These are phyloP conservation scores for Pichia eremophila DNA, from an alignment of 805 yeast species.

Conservation along the genomic window DNA sequence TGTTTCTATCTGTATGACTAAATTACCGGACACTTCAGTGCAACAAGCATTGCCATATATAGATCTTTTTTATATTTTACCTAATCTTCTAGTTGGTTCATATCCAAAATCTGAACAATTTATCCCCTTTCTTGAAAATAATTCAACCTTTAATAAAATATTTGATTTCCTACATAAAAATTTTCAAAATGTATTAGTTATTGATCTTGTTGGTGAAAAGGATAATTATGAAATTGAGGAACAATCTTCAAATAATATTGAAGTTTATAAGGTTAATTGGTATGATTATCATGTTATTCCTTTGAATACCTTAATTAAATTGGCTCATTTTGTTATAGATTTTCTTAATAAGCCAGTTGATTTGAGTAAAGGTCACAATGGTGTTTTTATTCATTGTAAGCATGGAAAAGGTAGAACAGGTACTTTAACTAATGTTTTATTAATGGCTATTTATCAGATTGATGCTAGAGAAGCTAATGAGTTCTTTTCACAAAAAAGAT, in stretches of 20 bases:
- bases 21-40: background rate
- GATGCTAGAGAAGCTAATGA: conserved; percentile 38
- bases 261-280: conserved; percentile 38
- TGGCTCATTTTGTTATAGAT: conserved; percentile 35
- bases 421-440: conserved; percentile 56
- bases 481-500: conserved; percentile 47
- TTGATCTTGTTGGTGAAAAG: conserved; percentile 45
- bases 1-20: background rate
- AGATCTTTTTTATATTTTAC: conserved; percentile 62
- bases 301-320: conserved; percentile 36
- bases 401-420: conserved; percentile 94
- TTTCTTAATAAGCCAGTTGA: conserved; percentile 26
- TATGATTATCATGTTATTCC: conserved; percentile 76
- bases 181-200: conserved; percentile 38
- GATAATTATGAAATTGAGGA: conserved; percentile 31
- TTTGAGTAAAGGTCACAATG: conserved; percentile 16
- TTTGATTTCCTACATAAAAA: conserved; percentile 41
- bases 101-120: conserved; percentile 45
- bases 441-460: conserved; percentile 39
- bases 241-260: conserved; percentile 27
- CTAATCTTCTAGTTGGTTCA: conserved; percentile 61
- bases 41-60: conserved; percentile 16
- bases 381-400: conserved; percentile 73
- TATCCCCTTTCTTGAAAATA: background rate
- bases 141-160: conserved; percentile 17